Base-by-base conservation (phyloP, 2,329 filamentous ascomycete species). In the Colletotrichum spaethianum region DNA sequence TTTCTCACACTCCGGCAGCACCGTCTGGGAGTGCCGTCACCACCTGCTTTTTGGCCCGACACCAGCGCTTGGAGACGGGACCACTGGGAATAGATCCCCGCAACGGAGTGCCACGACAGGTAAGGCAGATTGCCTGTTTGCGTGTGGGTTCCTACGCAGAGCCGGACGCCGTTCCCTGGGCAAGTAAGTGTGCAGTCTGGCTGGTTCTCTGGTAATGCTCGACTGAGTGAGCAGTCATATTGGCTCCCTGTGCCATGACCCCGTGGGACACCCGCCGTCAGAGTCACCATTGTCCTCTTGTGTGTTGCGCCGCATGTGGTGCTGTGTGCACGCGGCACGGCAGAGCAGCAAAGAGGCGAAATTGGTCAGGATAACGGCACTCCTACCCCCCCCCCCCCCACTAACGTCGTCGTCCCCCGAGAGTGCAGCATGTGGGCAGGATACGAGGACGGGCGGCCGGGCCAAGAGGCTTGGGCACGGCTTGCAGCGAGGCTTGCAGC, bases 391-490 rank as follows among this genome's bases (percentile, higher is more conserved):
- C 62, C 61, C 60, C 40, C 57, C 57, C 52, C 16, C 26, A 18
- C n/a, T 9, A 14, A 3, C 52, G 48, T 56, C 44, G 38, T 28
- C 56, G 38, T 57, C 14, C 33, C 31, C 40, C 20, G 42, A 31
- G 36, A 44, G 57, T 26, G 20, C 33, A 23, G 44, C 48, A 66
- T 53, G 33, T 53, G 48, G 46, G 18, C 50, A 59, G 65, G 59
- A 72, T 69, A 72, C 65, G 69, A 69, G 69, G n/a, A 57, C 28
- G 33, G 65, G 59, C 57, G 69, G n/a, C 65, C 65, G 31, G 46
- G 69, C 69, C 65, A 72, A 69, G 65, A 69, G 59, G 65, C 65
- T 68, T 68, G 64, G 64, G 20, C 33, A 68, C 44, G 64, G 68
- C 68, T 68, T 71, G 55, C 67, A 52, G 33, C 61, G 44, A 70